Percentiles rank a stretch among this genome's conserved stretches.
phyloP scores from a whole-genome alignment of 225 moss, liverwort and hornwort genomes.

The Straminergon stramineum region DNA sequence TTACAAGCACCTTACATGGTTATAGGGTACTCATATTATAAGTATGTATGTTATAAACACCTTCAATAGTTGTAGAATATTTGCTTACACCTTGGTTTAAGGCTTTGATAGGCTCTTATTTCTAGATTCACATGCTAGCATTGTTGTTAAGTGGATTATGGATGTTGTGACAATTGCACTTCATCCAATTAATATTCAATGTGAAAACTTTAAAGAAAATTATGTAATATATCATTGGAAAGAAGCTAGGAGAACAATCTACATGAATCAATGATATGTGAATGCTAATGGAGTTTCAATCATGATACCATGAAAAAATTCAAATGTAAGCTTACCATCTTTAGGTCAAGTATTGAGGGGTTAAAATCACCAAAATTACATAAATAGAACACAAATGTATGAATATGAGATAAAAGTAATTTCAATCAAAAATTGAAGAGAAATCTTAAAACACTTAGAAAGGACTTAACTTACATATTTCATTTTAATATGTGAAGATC shows the following conservation, averaged over 20 bases:
- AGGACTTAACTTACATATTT: not conserved
- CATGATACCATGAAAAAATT: not conserved
- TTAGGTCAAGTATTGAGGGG: fast-evolving
- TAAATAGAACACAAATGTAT: not conserved
- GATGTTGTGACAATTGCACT: not conserved
- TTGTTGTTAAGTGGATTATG: too few relatives aligned
- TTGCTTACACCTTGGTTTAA: too few relatives aligned
- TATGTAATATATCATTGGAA: not conserved
- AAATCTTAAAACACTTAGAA: not conserved
- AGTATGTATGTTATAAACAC: too few relatives aligned
- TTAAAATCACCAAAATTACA: not conserved
- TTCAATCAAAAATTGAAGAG: not conserved
- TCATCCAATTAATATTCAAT: not conserved
- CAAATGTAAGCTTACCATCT: not conserved
- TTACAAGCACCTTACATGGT: too few relatives aligned
- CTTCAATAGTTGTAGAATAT: too few relatives aligned
- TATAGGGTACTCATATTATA: too few relatives aligned
- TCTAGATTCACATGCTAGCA: too few relatives aligned
- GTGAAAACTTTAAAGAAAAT: not conserved
- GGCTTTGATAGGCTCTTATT: too few relatives aligned
- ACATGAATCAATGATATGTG: not conserved
- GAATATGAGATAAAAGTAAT: not conserved
- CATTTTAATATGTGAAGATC: not conserved
- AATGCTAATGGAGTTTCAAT: not conserved
- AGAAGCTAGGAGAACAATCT: not conserved